Evolutionary conservation across 805 yeast species (phyloP), one percentile per base, ranked within the genome.

Genomic region (Lipomyces spencermartinsiae): DNA sequence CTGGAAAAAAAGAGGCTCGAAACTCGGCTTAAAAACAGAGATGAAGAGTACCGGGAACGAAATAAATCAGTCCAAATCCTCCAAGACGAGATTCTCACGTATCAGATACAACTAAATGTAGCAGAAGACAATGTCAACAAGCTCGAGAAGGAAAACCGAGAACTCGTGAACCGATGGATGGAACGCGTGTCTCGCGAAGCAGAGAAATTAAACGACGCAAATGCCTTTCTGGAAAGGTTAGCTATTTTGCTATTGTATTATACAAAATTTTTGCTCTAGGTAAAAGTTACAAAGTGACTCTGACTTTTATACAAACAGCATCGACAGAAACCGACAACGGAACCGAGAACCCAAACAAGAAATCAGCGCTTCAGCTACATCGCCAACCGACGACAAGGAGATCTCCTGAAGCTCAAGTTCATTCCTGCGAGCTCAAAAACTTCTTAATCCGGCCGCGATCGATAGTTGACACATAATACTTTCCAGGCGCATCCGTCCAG

Each of bases 401-500:
- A 9, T 6, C 5, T 43, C 49, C 5, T 43, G 7, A 43, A 12
- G 4, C 2, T 14, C 49, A 43, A n/a, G 49, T 43, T 57, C n/a
- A 34, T 35, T 34, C 29, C 58, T 35, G 33, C 31, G 33, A 22
- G 54, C n/a, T 39, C 61, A 71, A 58, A 46, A 67, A 73, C 64
- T 62, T 31, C 62, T 60, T 34, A 43, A 76, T 59, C 43, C 74
- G 59, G 10, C 75, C 72, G 43, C 81, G 70, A 64, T 83, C 81
- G 4, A 91, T 91, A 9, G 92, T 88, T 16, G 95, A 86, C 7
- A 93, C 86, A 77, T 85, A 93, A 78, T 91, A 93, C 9, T 86
- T 87, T 64, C 92, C 92, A 59, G 90, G 92, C 5, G 89, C 87
- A 69, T 81, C 82, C 0, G 97, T 92, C 98, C 98, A 93, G 59